Evolutionary conservation across 2,329 filamentous ascomycete species (phyloP).

Genomic region (Verticillium alfalfae): DNA sequence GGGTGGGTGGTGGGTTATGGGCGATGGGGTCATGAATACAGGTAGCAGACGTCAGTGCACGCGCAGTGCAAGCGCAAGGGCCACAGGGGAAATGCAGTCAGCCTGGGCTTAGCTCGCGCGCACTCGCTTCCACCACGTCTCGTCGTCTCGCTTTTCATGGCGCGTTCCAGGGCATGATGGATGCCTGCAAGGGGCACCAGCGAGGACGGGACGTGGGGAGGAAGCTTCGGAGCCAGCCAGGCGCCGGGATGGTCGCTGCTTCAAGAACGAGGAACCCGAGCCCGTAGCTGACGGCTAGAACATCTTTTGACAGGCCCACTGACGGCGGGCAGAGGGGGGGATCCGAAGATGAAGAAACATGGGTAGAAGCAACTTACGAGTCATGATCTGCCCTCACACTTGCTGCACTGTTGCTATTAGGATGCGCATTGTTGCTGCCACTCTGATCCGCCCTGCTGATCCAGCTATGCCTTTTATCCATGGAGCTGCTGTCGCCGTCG

Average conservation of each 20-base stretch:
- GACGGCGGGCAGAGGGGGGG: neutral
- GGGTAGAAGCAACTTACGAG: neutral
- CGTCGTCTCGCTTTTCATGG: neutral
- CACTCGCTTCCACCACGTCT: neutral
- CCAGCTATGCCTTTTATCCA: constrained; percentile 17
- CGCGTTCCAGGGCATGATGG: neutral
- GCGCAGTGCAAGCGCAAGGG: neutral
- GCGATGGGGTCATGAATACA: neutral
- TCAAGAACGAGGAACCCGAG: neutral
- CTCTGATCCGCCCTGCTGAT: neutral
- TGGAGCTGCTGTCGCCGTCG: constrained; percentile 11
- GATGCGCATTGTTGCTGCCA: neutral
- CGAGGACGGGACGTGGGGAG: neutral
- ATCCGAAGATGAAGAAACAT: neutral
- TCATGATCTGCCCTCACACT: constrained; percentile 21
- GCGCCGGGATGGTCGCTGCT: neutral
- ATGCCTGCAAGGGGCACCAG: neutral
- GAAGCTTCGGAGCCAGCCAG: neutral
- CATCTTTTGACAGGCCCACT: neutral
- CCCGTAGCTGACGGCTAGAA: neutral
- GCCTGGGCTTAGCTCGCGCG: neutral
- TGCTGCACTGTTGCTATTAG: constrained; percentile 29
- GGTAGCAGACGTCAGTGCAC: neutral
- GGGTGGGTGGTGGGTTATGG: constrained; percentile 10
- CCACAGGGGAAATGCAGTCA: neutral